Conservation (phyloP, 129 eudicot genomes). For the Glebionis coronaria region DNA sequence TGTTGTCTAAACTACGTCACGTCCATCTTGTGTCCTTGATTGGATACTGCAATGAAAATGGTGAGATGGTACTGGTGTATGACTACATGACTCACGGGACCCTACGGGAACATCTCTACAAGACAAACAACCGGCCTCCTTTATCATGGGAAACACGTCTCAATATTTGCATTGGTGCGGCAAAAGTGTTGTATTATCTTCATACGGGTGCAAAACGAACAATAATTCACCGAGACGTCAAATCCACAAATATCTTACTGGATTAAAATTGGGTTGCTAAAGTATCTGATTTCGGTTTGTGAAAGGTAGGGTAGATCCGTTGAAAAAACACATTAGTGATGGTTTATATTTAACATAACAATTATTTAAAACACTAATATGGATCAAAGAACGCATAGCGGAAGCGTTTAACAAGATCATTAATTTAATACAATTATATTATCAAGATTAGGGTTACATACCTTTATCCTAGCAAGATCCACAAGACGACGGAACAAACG, state of each 20-base stretch:
- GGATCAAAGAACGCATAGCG: too few relatives aligned
- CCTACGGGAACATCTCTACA: constrained; percentile 52
- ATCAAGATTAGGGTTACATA: too few relatives aligned
- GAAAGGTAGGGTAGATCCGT: constrained; percentile 42
- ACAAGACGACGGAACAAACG: too few relatives aligned
- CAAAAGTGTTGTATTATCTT: constrained; percentile 40
- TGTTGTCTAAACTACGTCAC: constrained; percentile 59
- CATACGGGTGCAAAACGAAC: constrained; percentile 37
- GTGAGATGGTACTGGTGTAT: constrained; percentile 62
- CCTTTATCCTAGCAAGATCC: too few relatives aligned
- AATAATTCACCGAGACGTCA: constrained; percentile 61
- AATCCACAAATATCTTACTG: constrained; percentile 41
- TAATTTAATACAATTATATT: too few relatives aligned
- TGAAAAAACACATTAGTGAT: constrained; percentile 48
- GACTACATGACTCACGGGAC: constrained; percentile 66
- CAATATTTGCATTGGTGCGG: constrained; percentile 48
- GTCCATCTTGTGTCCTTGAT: constrained; percentile 50
- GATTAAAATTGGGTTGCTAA: constrained; percentile 66
- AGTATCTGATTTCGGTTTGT: constrained; percentile 68
- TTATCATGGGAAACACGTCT: constrained; percentile 52
- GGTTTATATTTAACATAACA: too few relatives aligned
- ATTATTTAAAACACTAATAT: too few relatives aligned
- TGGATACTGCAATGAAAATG: constrained; percentile 53
- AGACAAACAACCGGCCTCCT: constrained; percentile 25
- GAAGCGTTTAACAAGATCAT: too few relatives aligned